These are phyloP conservation scores for Nadsonia starkeyi-henricii DNA, from an alignment of 1,139 yeast genomes.

Conservation along the genomic window DNA sequence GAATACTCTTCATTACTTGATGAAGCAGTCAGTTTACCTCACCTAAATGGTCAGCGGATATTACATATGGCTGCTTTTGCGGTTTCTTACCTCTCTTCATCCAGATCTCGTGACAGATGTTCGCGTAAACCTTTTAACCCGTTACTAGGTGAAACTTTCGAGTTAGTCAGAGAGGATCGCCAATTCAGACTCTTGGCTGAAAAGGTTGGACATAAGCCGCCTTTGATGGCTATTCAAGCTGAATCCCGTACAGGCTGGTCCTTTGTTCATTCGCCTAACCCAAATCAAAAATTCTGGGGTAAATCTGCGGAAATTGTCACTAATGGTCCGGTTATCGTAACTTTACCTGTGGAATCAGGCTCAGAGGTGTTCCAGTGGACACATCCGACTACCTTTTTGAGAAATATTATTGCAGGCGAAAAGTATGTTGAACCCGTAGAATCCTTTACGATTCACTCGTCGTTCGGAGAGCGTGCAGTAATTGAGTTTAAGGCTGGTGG, in stretches of 20 bases:
- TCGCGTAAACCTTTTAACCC: slow-evolving; percentile 89
- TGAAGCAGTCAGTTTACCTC: slow-evolving; percentile 35
- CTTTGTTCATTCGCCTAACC: slow-evolving; percentile 59
- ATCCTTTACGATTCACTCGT: slow-evolving; percentile 49
- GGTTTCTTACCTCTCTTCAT: slow-evolving; percentile 52
- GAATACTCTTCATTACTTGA: slow-evolving; percentile 62
- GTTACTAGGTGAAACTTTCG: slow-evolving; percentile 60
- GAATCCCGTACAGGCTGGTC: slow-evolving; percentile 59
- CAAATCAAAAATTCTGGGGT: slow-evolving; percentile 91
- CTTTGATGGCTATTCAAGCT: slow-evolving; percentile 63
- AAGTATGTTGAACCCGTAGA: slow-evolving; percentile 85
- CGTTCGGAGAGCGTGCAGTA: slow-evolving; percentile 52
- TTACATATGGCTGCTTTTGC: slow-evolving; percentile 74
- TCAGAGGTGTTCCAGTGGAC: slow-evolving; percentile 46
- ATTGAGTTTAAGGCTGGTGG: slow-evolving; percentile 59
- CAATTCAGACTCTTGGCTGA: slow-evolving; percentile 61
- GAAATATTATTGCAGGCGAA: slow-evolving; percentile 88
- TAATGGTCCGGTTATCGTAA: slow-evolving; percentile 50
- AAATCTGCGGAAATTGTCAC: slow-evolving; percentile 75
- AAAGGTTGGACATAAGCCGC: slow-evolving; percentile 74
- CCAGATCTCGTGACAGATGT: slow-evolving; percentile 61
- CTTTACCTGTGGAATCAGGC: slow-evolving; percentile 39
- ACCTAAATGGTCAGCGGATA: slow-evolving; percentile 38
- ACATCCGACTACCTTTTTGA: slow-evolving; percentile 70
- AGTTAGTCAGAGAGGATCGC: slow-evolving; percentile 63